Base-by-base conservation (phyloP, 345 rosid genomes). In the Salix udensis region DNA sequence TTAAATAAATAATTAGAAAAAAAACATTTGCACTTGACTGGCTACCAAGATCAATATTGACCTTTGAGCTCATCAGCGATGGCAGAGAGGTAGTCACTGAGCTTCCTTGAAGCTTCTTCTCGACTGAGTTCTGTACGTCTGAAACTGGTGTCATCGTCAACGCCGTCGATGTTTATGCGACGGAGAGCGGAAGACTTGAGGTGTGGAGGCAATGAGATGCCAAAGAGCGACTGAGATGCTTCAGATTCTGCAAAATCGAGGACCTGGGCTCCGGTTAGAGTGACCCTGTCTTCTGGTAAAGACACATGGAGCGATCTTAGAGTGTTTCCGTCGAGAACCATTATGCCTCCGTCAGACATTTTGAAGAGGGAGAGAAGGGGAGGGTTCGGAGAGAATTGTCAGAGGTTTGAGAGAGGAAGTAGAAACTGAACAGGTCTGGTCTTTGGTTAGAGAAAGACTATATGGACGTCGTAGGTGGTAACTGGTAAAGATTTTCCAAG, bases 31-130 rank as follows among this genome's bases (percentile, higher is more conserved):
- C 11, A 40, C 44, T n/a, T 4, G 7, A 6, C 6, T 2, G 39
- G 30, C 40, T 6, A 1, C 23, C 21, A 4, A 26, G 8, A 30
- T 9, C 60, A 67, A 36, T 28, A 23, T 34, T 16, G 86, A 92
- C 98, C 97, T 72, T 72, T 82, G 28, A 94, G 88, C 24, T 78
- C 86, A 83, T 90, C 93, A 46, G 94, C 90, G 39, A 92, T 79
- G 82, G 93, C 84, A 50, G 80, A 62, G 73, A 92, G 23, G 78
- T 89, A 94, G 39, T 83, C 82, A 53, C 78, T 65, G 70, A 88
- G 80, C 65, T 81, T 77, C 79, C 81, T 77, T 6, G 77, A 62
- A 6, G 91, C 94, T 70, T 80, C 85, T 15, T 88, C 79, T 1
- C 42, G 18, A 4, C 67, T 78, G 68, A 94, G 77, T 34, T 85